Evolutionary conservation across 805 yeast genomes (phyloP), one percentile per base, ranked within the genome.

Genomic region (Sugiyamaella marilandica): DNA sequence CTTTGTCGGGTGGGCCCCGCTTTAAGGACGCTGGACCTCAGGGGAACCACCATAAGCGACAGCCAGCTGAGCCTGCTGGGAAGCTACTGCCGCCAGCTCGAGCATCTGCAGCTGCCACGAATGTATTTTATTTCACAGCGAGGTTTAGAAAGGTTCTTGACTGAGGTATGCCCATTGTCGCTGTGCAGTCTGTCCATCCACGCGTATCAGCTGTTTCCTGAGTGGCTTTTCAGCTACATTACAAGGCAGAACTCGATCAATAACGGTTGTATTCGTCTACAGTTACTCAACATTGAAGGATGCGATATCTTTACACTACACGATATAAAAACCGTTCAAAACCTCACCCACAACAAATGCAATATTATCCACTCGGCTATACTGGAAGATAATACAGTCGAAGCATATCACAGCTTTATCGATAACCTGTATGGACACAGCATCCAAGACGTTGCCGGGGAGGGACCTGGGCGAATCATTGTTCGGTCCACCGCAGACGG

Each of bases 301-400:
- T 50, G 57, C 39, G 60, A 57, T 26, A 41, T 55, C 10, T 53
- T 57, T 44, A 57, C 60, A 10, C 19, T 55, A 13, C 41, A 45
- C 14, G 59, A 57, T 44, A 46, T 56, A 10, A 14, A 31, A 24
- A 36, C 18, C 16, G 37, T 57, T 21, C 10, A 21, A 9, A 43
- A 47, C 18, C 18, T 50, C 18, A 45, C 48, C 21, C 36, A 26
- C 9, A 34, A 49, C 14, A 18, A 46, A 19, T 48, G 54, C 50
- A 24, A 32, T 13, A 55, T 57, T 14, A 16, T 21, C n/a, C 61
- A 57, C 43, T 49, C 57, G 9, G 58, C 61, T 7, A 45, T 53
- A 14, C 53, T 57, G 10, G 54, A 47, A 16, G 61, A 57, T n/a
- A 55, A 57, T 41, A 55, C 57, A 16, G 47, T 51, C 8, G 57